Percentiles rank a stretch among this genome's conserved stretches.
Evolutionary conservation across 768 basidiomycete genomes (phyloP).

Genomic region (Agrocybe pediades): DNA sequence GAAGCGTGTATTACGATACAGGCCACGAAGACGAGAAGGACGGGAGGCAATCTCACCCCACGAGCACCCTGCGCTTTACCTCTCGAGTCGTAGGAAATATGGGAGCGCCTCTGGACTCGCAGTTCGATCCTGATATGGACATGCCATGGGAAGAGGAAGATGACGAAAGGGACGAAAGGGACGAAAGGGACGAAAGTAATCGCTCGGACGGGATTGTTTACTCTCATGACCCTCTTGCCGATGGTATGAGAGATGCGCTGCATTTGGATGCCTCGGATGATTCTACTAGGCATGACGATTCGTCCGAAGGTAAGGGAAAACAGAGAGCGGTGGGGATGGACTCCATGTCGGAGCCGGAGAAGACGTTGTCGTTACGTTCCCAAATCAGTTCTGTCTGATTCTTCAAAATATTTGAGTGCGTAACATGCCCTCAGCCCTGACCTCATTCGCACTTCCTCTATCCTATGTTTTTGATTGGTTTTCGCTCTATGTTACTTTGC

Average conservation of each 20-base stretch:
- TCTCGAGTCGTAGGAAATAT: slow-evolving; percentile 28
- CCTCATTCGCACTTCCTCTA: no score
- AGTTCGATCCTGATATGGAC: slow-evolving; percentile 13
- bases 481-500: no score
- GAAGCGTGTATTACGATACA: slow-evolving; percentile 22
- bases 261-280: neutral
- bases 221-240: slow-evolving; percentile 23
- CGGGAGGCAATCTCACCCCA: slow-evolving; percentile 4
- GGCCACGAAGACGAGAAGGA: slow-evolving; percentile 15
- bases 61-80: slow-evolving; percentile 20
- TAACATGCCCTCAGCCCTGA: no score
- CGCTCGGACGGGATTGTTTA: slow-evolving; percentile 12
- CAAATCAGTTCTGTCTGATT: neutral
- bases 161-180: no score
- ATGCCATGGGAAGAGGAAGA: slow-evolving; percentile 14
- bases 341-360: slow-evolving; percentile 5
- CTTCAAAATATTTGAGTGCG: neutral
- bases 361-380: neutral
- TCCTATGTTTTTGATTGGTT: no score
- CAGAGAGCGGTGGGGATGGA: slow-evolving; percentile 1
- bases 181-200: no score
- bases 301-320: neutral
- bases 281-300: neutral
- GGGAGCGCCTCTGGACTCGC: slow-evolving; percentile 25
- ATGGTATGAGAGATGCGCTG: slow-evolving; percentile 16